Base-by-base conservation (phyloP, 2,329 filamentous ascomycete genomes). In the Volutella citrinella region DNA sequence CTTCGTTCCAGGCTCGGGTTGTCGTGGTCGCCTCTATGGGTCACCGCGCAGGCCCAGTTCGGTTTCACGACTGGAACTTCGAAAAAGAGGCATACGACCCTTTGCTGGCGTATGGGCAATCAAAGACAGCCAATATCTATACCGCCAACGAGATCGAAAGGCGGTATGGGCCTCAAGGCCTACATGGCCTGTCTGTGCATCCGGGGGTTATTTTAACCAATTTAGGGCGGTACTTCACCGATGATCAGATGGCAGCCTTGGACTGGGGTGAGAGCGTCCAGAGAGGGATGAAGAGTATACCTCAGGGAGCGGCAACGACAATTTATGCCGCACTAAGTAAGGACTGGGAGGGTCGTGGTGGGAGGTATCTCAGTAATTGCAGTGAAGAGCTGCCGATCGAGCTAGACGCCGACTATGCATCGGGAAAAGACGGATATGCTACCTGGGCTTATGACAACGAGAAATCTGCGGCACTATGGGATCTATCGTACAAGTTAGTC, bases 71-170 rank as follows among this genome's bases (percentile, higher is more conserved):
- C 12, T 17, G 10, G 9, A 27, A 26, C 24, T 26, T 26, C 16
- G 24, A 26, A 15, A 26, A 26, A 15, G 24, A 26, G 12, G 13
- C 9, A 8, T 13, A 26, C 24, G n/a, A 14, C 24, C 24, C 13
- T 26, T 26, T n/a, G 24, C 12, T 26, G 12, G 25, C 25, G n/a
- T n/a, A n/a, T n/a, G n/a, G n/a, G n/a, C n/a, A n/a, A n/a, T n/a
- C n/a, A n/a, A n/a, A n/a, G n/a, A 27, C 25, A 17, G 25, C 25
- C 16, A 27, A 27, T 17, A 27, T 27, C 25, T 27, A 27, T 17
- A 14, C 18, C 18, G 25, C 25, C 25, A 27, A 27, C 25, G 25
- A 27, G 24, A 27, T 27, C 14, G 25, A 27, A 27, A 14, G 25
- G 14, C 25, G 25, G 10, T 12, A 27, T 17, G 25, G 25, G 8